Base-by-base conservation (phyloP, 2,329 filamentous ascomycete species). In the Plectosphaerella cucumerina region DNA sequence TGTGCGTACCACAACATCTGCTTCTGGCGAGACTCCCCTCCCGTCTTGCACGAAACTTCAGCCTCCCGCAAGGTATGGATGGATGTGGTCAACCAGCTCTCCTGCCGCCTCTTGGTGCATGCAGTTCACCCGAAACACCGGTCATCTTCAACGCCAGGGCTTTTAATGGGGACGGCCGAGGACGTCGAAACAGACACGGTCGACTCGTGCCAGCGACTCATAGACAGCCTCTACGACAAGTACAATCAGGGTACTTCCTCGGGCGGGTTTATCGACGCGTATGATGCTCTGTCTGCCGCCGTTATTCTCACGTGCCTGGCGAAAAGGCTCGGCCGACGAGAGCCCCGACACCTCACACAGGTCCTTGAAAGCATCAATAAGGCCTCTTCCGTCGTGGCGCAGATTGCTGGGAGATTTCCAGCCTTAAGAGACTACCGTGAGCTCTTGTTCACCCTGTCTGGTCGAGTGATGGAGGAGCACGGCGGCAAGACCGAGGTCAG, bases 1-100 rank as follows among this genome's bases (percentile, higher is more conserved):
- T 41, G 48, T 14, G 17, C 37, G 14, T 53, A 53, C 41, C 46
- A 51, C 17, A 53, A 50, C 20, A 37, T 53, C 3, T 23, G 41
- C 14, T 46, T 50, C 41, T 54, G 50, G 53, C 47, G 50, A 34
- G 53, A 54, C 21, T 43, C 52, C 9, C 52, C 50, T 6, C 47
- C 48, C 11, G 34, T 14, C 9, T 9, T 48, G 12, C 43, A 47
- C 10, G 33, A 48, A 37, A 23, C n/a, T 14, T 10, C 45, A 6
- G 23, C 23, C 5, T 12, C 35, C 3, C 12, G 20, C 15, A 44
- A 21, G 23, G 31, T 31, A 6, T 12, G 43, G 44, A 9, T 23
- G 3, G 47, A 50, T n/a, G 4, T 34, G 14, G n/a, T 48, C 3
- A 14, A 50, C 10, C 53, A 54, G 12, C 18, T 53, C 5, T 37